These are phyloP conservation scores for Coffea humblotiana DNA, from an alignment of 305 asterid species.

Conservation along the genomic window DNA sequence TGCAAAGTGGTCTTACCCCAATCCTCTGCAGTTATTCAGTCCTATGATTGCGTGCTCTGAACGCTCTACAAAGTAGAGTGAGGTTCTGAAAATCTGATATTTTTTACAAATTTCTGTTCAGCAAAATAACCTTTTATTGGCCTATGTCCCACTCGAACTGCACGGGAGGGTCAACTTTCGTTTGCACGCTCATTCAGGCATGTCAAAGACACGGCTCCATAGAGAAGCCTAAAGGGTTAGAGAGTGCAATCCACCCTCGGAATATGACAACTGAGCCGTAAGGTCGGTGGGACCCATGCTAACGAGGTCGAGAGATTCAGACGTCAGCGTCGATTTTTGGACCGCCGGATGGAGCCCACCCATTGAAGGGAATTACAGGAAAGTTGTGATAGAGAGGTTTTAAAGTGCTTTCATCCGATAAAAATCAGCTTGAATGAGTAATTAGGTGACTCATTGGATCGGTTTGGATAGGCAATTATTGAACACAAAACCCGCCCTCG, in stretches of 20 bases:
- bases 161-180: slow-evolving; percentile 23
- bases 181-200: background rate
- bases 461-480: too few species aligned
- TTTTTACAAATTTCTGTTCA: slow-evolving; percentile 30
- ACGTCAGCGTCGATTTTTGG: slow-evolving; percentile 36
- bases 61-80: slow-evolving; percentile 18
- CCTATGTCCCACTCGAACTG: slow-evolving; percentile 36
- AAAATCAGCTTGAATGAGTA: background rate
- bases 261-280: background rate
- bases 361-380: slow-evolving; percentile 12
- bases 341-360: slow-evolving; percentile 34
- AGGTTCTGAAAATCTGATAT: slow-evolving; percentile 23
- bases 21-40: background rate
- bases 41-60: slow-evolving; percentile 3
- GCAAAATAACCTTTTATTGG: slow-evolving; percentile 43
- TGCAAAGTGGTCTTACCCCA: background rate
- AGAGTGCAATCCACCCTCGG: slow-evolving; percentile 9
- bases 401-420: background rate
- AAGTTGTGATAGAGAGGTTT: slow-evolving; percentile 10
- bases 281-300: slow-evolving; percentile 25
- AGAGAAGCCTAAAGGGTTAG: background rate
- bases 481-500: too few species aligned
- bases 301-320: slow-evolving; percentile 31
- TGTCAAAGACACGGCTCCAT: background rate
- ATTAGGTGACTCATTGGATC: too few species aligned